A percentile compares a stretch with the other conserved stretches of the same genome.
These are phyloP conservation scores for Dorcoceras hygrometricum DNA, from an alignment of 257 asterid genomes.

Conservation along the genomic window DNA sequence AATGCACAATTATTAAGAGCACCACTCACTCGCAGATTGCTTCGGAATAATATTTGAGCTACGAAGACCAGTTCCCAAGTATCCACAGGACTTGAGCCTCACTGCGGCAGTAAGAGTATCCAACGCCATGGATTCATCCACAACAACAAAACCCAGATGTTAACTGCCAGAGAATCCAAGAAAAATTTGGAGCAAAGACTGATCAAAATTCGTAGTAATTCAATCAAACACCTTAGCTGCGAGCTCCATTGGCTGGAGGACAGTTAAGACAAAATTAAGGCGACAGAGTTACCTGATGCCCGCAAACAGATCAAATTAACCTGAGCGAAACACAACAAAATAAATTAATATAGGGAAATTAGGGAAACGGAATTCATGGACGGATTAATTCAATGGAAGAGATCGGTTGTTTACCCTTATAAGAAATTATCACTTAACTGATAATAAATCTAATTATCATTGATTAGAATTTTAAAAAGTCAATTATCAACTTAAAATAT, in stretches of 20 bases:
- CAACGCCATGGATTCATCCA: constrained; percentile 33
- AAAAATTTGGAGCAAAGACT: not conserved
- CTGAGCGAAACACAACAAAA: too few relatives aligned
- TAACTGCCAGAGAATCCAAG: not conserved
- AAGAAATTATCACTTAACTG: too few relatives aligned
- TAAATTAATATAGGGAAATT: too few relatives aligned
- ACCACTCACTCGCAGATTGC: constrained; percentile 39
- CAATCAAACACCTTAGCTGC: constrained; percentile 42
- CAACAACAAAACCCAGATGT: constrained; percentile 19
- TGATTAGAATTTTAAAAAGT: too few relatives aligned
- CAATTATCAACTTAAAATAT: too few relatives aligned
- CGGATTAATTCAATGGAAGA: too few relatives aligned
- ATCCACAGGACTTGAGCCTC: constrained; percentile 39
- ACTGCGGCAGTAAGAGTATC: constrained; percentile 31
- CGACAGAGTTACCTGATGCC: not conserved
- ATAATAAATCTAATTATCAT: too few relatives aligned
- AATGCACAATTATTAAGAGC: not conserved
- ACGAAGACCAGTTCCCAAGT: constrained; percentile 42
- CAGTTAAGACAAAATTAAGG: not conserved
- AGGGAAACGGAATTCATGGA: too few relatives aligned
- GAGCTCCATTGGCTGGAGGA: not conserved
- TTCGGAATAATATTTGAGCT: constrained; percentile 28
- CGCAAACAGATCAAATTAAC: not conserved
- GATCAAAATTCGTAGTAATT: constrained; percentile 36
- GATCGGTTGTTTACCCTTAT: too few relatives aligned